Conservation (phyloP, 148 eudicot genomes). For the Simmondsia chinensis region DNA sequence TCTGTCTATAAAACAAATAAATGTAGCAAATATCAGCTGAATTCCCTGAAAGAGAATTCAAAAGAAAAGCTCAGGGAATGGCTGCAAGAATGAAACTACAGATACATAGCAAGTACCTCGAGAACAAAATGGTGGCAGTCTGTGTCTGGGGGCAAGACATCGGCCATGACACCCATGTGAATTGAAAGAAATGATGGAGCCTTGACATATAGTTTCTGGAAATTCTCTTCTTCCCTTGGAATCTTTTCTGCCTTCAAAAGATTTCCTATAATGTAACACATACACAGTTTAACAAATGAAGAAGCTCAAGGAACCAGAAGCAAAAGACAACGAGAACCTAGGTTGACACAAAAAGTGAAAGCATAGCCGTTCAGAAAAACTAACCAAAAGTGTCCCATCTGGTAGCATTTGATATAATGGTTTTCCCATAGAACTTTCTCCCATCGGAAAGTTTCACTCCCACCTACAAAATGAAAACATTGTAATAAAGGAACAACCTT, state of each 20-base stretch:
- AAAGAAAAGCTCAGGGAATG: no score
- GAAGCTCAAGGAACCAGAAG: neutral
- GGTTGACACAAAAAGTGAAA: neutral
- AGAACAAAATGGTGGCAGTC: constrained; percentile 98
- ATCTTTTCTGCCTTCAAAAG: constrained; percentile 65
- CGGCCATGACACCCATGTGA: constrained; percentile 91
- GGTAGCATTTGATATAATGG: constrained; percentile 91
- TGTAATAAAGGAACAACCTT: no score
- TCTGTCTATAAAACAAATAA: constrained; percentile 41
- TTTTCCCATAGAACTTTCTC: constrained; percentile 67
- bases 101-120: constrained; percentile 38
- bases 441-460: constrained; percentile 90
- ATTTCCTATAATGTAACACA: constrained; percentile 43
- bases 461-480: constrained; percentile 54
- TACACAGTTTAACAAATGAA: constrained; percentile 1
- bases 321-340: neutral
- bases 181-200: constrained; percentile 98
- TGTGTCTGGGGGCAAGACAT: constrained; percentile 72
- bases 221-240: constrained; percentile 80
- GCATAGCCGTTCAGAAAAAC: constrained; percentile 9
- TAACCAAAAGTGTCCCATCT: constrained; percentile 99
- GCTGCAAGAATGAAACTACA: neutral
- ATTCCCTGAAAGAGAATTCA: neutral
- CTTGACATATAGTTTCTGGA: constrained; percentile 78
- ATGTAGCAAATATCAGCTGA: constrained; percentile 1